Base-by-base conservation (phyloP, 1,284 basidiomycete genomes). In the Microbotryum scabiosae region DNA sequence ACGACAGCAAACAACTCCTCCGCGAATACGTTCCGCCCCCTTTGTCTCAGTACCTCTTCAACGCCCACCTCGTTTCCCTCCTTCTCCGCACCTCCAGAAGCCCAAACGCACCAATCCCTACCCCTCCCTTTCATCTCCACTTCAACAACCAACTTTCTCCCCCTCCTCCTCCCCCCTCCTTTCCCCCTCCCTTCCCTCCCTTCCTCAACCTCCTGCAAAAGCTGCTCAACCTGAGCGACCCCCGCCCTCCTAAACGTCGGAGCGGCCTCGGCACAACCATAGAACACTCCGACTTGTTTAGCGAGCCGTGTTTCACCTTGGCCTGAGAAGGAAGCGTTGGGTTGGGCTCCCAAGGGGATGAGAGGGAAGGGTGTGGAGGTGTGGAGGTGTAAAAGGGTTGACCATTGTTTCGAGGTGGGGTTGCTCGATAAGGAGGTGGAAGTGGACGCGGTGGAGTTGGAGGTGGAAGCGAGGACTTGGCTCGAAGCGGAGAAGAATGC, bases 1-100 rank as follows among this genome's bases (percentile, higher is more conserved):
- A 65, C 66, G 43, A 55, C 52, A 5, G 66, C 57, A 43, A 68
- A 68, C 49, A 68, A 16, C 32, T 68, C 66, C n/a, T 68, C 66
- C 3, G 61, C 61, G 18, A 68, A 65, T 3, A 60, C 64, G 4
- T 59, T 30, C 30, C 55, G 30, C 9, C 58, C 43, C 44, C 62
- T 53, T 54, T 28, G 32, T 16, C 23, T 30, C 36, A 63, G 21
- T 2, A 51, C 41, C 6, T n/a, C 48, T 43, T 63, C 58, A 1
- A 56, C 48, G 7, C 44, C 47, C 4, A 21, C 23, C 53, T 41
- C 20, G n/a, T 23, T 36, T 0, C 1, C 44, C 25, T 25, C 41
- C 18, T 25, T 43, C 1, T 32, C 30, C 7, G 46, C 48, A 18
- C 12, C 53, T 30, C 8, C 30, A 30, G 30, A 30, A 1, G 16